phyloP scores from a whole-genome alignment of 106 monocot genomes.

The Alisma plantagoaquatica region DNA sequence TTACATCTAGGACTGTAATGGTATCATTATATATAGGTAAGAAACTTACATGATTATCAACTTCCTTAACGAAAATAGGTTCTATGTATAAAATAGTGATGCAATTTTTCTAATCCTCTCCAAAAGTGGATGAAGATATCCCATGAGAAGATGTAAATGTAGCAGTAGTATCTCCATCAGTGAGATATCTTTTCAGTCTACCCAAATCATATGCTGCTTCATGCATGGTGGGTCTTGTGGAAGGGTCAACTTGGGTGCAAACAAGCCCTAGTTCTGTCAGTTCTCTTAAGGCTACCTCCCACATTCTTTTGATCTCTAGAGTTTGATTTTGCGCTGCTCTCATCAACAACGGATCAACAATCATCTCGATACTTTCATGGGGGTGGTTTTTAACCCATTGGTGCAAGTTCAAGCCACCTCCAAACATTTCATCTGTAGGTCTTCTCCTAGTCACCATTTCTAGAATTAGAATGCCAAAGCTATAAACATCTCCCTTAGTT shows the following conservation, averaged over 20 bases:
- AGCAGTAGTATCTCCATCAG: constrained; percentile 20
- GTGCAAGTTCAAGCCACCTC: constrained; percentile 38
- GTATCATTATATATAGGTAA: too few relatives aligned
- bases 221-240: constrained; percentile 31
- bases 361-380: constrained; percentile 17
- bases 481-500: constrained; percentile 48
- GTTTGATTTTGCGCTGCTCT: constrained; percentile 8
- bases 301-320: constrained; percentile 3
- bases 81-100: too few relatives aligned
- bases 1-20: too few relatives aligned
- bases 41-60: too few relatives aligned
- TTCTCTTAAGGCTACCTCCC: constrained; percentile 29
- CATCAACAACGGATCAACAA: constrained; percentile 16
- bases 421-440: constrained; percentile 39
- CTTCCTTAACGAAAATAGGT: too few relatives aligned
- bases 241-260: constrained; percentile 30
- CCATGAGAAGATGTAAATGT: constrained; percentile 28
- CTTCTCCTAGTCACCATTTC: constrained; percentile 30
- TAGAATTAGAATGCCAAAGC: constrained; percentile 44
- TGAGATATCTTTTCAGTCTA: constrained; percentile 31
- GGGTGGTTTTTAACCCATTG: constrained; percentile 53
- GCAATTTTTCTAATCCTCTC: too few relatives aligned
- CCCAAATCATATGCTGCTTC: constrained; percentile 40
- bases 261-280: constrained; percentile 33
- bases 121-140: constrained; percentile 31